phyloP scores from a whole-genome alignment of 129 eudicot genomes.

The Flaveria bidentis region DNA sequence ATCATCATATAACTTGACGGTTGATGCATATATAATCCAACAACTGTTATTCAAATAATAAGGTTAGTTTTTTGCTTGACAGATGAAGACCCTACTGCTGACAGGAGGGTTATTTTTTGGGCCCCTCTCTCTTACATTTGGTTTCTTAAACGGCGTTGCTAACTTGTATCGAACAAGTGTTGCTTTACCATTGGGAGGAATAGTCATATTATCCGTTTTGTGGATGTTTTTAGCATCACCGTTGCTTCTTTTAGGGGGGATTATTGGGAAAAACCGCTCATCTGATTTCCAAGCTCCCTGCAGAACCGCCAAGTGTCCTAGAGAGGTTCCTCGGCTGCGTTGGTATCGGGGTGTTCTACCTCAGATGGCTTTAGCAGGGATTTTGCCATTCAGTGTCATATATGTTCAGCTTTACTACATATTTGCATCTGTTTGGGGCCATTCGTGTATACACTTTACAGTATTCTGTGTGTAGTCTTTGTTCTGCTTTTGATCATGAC shows the following conservation, averaged over 20 bases:
- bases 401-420: slow-evolving; percentile 53
- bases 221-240: slow-evolving; percentile 51
- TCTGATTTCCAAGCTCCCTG: slow-evolving; percentile 57
- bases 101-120: slow-evolving; percentile 41
- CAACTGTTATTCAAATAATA: slow-evolving; percentile 2
- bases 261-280: slow-evolving; percentile 46
- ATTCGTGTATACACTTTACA: slow-evolving; percentile 45
- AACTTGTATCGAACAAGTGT: slow-evolving; percentile 40
- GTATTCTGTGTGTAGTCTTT: slow-evolving; percentile 50
- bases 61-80: slow-evolving; percentile 8
- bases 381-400: slow-evolving; percentile 64
- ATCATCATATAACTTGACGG: neutral
- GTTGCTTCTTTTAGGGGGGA: slow-evolving; percentile 48
- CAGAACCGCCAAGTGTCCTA: slow-evolving; percentile 47
- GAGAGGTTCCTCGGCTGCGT: slow-evolving; percentile 49
- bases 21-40: neutral
- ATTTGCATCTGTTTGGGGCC: slow-evolving; percentile 56
- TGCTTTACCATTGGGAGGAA: slow-evolving; percentile 47
- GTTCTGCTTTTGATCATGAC: slow-evolving; percentile 54
- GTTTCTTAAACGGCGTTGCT: slow-evolving; percentile 42
- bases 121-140: slow-evolving; percentile 48
- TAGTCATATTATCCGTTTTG: slow-evolving; percentile 39
- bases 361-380: slow-evolving; percentile 70
- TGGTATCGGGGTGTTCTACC: slow-evolving; percentile 58
- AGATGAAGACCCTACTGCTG: slow-evolving; percentile 48